Conservation (phyloP, 2,329 filamentous ascomycete species). For the Fusarium multiceps region DNA sequence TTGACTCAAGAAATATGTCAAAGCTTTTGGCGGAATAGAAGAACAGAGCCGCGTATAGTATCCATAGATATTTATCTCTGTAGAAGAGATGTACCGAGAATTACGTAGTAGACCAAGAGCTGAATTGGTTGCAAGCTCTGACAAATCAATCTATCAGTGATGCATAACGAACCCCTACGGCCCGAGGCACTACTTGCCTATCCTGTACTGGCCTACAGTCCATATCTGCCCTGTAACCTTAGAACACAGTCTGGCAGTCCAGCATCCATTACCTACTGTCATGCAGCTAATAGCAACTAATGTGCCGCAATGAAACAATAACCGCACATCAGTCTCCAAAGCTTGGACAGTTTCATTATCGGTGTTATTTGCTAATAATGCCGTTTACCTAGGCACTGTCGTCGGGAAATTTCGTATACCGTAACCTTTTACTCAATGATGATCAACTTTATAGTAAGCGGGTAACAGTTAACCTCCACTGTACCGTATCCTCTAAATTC, state of each 20-base stretch:
- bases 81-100: background rate
- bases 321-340: constrained; percentile 24
- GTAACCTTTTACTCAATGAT: background rate
- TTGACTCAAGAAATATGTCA: background rate
- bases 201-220: background rate
- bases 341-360: constrained; percentile 22
- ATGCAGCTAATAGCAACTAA: background rate
- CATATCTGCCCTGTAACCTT: background rate
- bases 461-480: background rate
- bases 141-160: constrained; percentile 40
- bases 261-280: background rate
- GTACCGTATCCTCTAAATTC: background rate
- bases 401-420: background rate
- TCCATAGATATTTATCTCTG: background rate
- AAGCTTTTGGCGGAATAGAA: background rate
- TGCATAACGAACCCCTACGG: constrained; percentile 37
- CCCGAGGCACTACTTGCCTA: constrained; percentile 28
- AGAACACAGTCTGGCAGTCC: too few species aligned
- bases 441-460: background rate
- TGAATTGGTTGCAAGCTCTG: constrained; percentile 17
- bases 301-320: constrained; percentile 34
- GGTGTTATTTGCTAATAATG: constrained; percentile 27
- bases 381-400: background rate
- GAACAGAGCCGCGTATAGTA: background rate
- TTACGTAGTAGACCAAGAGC: background rate